These are phyloP conservation scores for Cyclocybe cylindracea DNA, from an alignment of 768 basidiomycete species.

Conservation along the genomic window DNA sequence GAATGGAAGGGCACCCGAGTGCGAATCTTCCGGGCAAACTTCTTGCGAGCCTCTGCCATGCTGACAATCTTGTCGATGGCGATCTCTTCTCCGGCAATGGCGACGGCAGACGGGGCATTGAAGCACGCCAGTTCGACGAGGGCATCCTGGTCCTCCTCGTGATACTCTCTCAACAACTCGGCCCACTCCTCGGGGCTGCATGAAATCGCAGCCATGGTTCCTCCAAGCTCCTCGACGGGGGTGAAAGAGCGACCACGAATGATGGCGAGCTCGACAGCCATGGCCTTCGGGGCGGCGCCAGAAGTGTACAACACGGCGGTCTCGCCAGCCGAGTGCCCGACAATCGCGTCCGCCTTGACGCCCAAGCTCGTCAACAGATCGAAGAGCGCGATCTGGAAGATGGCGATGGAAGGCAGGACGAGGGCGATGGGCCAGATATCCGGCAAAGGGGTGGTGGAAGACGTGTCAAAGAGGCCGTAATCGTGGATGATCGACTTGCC, in stretches of 20 bases:
- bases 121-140: constrained; percentile 41
- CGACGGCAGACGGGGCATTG: constrained; percentile 38
- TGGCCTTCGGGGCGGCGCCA: constrained; percentile 37
- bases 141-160: constrained; percentile 4
- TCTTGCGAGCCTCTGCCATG: constrained; percentile 23
- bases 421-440: constrained; percentile 35
- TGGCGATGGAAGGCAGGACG: constrained; percentile 41
- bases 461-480: constrained; percentile 35
- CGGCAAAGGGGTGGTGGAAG: constrained; percentile 12
- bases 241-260: constrained; percentile 40
- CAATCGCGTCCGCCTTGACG: constrained; percentile 34
- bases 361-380: constrained; percentile 39
- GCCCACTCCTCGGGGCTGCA: constrained; percentile 30
- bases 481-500: constrained; percentile 36
- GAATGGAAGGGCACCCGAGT: constrained; percentile 41
- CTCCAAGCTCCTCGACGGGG: constrained; percentile 30
- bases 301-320: constrained; percentile 44
- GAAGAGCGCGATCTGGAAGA: constrained; percentile 47
- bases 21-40: constrained; percentile 37
- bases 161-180: constrained; percentile 19
- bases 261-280: constrained; percentile 45
- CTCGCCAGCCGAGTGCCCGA: constrained; percentile 54
- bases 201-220: constrained; percentile 45
- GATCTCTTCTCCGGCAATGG: constrained; percentile 32
- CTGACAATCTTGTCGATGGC: constrained; percentile 30